Conservation (phyloP, 2,329 filamentous ascomycete species). For the Cucurbitaria berberidis region DNA sequence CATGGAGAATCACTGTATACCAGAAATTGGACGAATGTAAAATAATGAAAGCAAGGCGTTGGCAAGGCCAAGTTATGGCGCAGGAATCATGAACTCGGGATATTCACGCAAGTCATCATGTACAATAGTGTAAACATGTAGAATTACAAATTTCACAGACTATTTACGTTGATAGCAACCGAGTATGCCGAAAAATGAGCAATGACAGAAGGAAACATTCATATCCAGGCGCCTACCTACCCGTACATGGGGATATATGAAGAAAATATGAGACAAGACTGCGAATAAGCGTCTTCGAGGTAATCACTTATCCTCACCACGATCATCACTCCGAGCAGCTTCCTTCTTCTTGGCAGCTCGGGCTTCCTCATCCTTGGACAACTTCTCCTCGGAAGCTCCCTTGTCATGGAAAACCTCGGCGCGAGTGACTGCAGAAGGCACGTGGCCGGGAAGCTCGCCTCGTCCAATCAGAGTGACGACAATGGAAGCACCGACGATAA, state of each 20-base stretch:
- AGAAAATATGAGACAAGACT: not conserved
- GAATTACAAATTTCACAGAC: not conserved
- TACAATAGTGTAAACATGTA: too few relatives aligned
- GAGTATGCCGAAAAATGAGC: not conserved
- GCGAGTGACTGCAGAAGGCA: conserved; percentile 52
- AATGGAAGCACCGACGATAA: conserved; percentile 83
- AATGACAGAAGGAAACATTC: not conserved
- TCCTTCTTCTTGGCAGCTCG: conserved; percentile 28
- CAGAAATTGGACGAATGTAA: not conserved
- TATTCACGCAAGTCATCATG: too few relatives aligned
- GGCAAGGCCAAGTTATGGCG: not conserved
- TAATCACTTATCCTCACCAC: not conserved
- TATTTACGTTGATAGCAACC: not conserved
- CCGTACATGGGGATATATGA: not conserved
- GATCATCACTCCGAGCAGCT: conserved; percentile 9
- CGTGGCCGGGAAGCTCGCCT: conserved; percentile 71
- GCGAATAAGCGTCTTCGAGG: not conserved
- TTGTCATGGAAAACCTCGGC: conserved; percentile 56
- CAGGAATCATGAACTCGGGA: too few relatives aligned
- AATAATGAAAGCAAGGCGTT: not conserved
- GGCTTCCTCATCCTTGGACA: conserved; percentile 42
- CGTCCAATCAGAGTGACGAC: conserved; percentile 81
- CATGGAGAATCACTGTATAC: not conserved
- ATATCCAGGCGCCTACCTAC: not conserved
- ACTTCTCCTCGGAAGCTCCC: conserved; percentile 30